Evolutionary conservation across 371 early-diverging fungal species (phyloP), one percentile per base, ranked within the genome.

Genomic region (Sanchytrium tribonematis): DNA sequence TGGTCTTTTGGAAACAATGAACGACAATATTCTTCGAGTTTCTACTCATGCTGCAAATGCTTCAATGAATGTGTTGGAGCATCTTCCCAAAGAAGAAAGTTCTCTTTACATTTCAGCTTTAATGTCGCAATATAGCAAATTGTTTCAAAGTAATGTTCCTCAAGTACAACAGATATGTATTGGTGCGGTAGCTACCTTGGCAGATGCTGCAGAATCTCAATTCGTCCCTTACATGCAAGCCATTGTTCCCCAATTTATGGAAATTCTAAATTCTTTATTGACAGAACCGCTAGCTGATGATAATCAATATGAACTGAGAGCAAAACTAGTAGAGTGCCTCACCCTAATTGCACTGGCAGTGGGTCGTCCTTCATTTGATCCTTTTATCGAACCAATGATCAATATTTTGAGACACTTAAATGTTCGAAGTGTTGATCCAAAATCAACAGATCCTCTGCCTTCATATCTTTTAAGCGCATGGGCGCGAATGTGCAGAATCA

Each of bases 91-190:
- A 82, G 85, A 75, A 79, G 83, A 31, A 80, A 82, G 27, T 78
- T 94, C 68, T 85, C 86, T 71, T 5, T 48, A 48, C 48, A 48
- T 48, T 48, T 5, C 5, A 22, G 12, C 48, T 12, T 22, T 48
- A 48, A 48, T 48, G 48, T 12, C 48, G 5, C 48, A 48, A 48
- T 48, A 48, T 22, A 22, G 12, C 48, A 5, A 48, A 22, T 48
- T 48, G 22, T 48, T 48, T 48, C 12, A 82, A 74, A 85, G 86
- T 1, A 76, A 81, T 68, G 86, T 86, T 77, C 86, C 83, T 31
- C 96, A 90, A 74, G 89, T 93, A 65, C 93, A 94, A 78, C 95
- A 96, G 77, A 96, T 96, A 77, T 92, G 91, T 29, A 86, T 97
- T 73, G 93, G 96, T 29, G 89, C 95, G 28, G 88, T 97, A 69